Evolutionary conservation across 371 early-diverging fungal genomes (phyloP), one percentile per base, ranked within the genome.

Genomic region (Smittium mucronatum): DNA sequence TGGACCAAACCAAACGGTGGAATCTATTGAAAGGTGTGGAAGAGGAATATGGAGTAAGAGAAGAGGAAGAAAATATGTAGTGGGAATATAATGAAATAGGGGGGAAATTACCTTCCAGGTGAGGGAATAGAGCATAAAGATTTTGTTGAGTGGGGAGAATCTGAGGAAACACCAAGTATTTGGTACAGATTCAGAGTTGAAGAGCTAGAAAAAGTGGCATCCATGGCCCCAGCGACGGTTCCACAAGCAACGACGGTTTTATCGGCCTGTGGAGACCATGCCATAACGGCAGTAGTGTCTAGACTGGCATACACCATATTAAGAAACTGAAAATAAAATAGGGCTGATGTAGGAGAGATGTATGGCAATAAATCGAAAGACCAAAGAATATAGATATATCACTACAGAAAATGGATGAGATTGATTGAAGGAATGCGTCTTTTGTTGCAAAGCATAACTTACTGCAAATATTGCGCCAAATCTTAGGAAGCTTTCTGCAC

Each of bases 221-320:
- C 97, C 69, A 98, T 83, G 33, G 98, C 95, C 31, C 98, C 98
- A 11, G 97, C 93, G 34, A 93, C 94, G 32, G 95, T 93, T 69
- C 95, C 98, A 21, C 89, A 83, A n/a, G 95, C 96, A 68, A 98
- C 82, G 66, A 87, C 77, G 34, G 89, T 83, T 30, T 83, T 70
- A 60, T 87, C 84, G 73, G 87, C 88, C 29, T 71, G 69, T 33
- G 92, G 89, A 66, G 89, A 84, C 92, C 92, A 92, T 32, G 91
- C 88, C 73, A 89, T 85, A 34, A 88, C 87, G 16, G 91, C 88
- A 34, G 91, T 90, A 75, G 89, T 87, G 70, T 87, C 82, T 74
- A 91, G 86, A 75, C 83, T 86, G 78, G 87, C 89, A 72, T 87
- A 77, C 2, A 74, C 74, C 76, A 78, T 78, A 61, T 63, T 64